A percentile compares a stretch with the other conserved stretches of the same genome.
Conservation (phyloP, 2,329 filamentous ascomycete species). For the Aspergillus alliaceus region DNA sequence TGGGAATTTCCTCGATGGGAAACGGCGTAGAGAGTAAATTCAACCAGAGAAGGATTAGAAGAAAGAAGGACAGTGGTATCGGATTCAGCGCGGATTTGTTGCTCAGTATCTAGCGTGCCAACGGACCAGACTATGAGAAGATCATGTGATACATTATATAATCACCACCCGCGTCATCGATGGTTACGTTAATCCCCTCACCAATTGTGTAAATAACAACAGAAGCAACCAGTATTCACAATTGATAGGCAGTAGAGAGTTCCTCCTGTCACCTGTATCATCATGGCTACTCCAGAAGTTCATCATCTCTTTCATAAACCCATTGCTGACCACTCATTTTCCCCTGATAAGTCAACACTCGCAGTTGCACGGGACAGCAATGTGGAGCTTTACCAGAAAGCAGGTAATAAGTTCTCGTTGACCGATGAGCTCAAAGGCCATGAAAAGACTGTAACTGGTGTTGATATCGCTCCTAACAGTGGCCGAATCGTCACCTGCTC, state of each 20-base stretch:
- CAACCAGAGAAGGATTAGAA: neutral
- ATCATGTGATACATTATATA: slow-evolving; percentile 25
- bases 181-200: slow-evolving; percentile 1
- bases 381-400: slow-evolving; percentile 81
- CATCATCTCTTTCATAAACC: slow-evolving; percentile 96
- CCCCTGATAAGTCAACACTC: slow-evolving; percentile 80
- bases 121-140: neutral
- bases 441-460: slow-evolving; percentile 93
- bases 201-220: neutral
- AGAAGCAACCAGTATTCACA: neutral
- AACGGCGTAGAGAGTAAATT: neutral
- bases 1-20: neutral
- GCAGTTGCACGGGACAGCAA: slow-evolving; percentile 88
- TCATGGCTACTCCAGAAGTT: slow-evolving; percentile 83
- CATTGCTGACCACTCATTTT: slow-evolving; percentile 98
- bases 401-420: slow-evolving; percentile 73
- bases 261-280: slow-evolving; percentile 73
- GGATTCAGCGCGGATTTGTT: neutral
- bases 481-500: slow-evolving; percentile 97
- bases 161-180: slow-evolving; percentile 22
- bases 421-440: slow-evolving; percentile 94
- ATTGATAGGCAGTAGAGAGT: slow-evolving; percentile 87
- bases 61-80: neutral
- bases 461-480: slow-evolving; percentile 88
- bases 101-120: slow-evolving; percentile 1